phyloP scores from a whole-genome alignment of 140 eudicot species.

The Erigeron philadelphicus region DNA sequence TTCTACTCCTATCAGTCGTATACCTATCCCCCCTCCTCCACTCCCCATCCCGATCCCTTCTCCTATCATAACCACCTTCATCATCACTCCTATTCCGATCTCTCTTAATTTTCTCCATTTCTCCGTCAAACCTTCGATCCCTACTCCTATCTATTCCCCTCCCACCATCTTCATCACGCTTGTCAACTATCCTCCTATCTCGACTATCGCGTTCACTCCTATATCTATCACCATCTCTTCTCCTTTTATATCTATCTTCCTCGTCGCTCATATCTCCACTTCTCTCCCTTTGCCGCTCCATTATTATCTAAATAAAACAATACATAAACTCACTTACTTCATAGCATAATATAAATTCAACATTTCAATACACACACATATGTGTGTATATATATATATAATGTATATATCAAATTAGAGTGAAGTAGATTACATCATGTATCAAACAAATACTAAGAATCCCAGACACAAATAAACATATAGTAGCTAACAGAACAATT shows the following conservation, averaged over 20 bases:
- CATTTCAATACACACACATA: too few relatives aligned
- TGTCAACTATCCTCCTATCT: conserved; percentile 13
- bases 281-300: conserved; percentile 29
- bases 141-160: conserved; percentile 21
- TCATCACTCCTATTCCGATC: background rate
- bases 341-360: background rate
- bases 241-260: conserved; percentile 22
- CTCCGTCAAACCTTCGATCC: conserved; percentile 11
- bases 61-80: conserved; percentile 26
- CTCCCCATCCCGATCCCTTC: conserved; percentile 21
- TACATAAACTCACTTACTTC: background rate
- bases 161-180: conserved; percentile 1
- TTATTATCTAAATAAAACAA: background rate
- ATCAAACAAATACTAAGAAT: too few relatives aligned
- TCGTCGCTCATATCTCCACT: conserved; percentile 20
- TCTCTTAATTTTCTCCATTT: too few relatives aligned
- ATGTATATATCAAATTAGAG: too few relatives aligned
- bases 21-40: background rate
- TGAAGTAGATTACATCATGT: too few relatives aligned
- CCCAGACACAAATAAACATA: too few relatives aligned
- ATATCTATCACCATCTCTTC: conserved; percentile 23
- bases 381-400: too few relatives aligned
- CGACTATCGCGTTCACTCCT: conserved; percentile 22
- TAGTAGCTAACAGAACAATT: too few relatives aligned
- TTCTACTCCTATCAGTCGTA: conserved; percentile 15